Conservation (phyloP, 2,329 filamentous ascomycete genomes). For the Pseudocercospora musae region DNA sequence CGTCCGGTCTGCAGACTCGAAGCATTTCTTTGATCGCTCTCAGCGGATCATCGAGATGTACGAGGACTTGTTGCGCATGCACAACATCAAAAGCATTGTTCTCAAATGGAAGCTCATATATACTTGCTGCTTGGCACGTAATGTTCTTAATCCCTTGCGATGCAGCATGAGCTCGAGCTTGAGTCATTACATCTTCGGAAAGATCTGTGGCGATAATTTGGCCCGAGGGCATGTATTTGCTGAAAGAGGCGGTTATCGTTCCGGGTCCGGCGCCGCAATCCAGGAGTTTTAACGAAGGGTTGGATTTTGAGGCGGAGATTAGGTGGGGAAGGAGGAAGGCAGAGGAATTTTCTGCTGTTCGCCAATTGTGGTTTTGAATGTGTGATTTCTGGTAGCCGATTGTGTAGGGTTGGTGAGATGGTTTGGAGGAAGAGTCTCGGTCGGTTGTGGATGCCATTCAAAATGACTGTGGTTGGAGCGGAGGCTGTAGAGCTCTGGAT, state of each 20-base stretch:
- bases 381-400: slow-evolving; percentile 43
- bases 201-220: slow-evolving; percentile 46
- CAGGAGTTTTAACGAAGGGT: slow-evolving; percentile 38
- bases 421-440: not conserved
- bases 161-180: slow-evolving; percentile 39
- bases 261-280: slow-evolving; percentile 50
- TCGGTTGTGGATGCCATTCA: not conserved
- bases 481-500: not conserved
- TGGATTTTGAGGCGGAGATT: slow-evolving; percentile 17
- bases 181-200: slow-evolving; percentile 42
- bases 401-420: slow-evolving; percentile 32
- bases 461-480: not conserved
- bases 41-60: slow-evolving; percentile 54
- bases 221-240: slow-evolving; percentile 43
- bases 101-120: slow-evolving; percentile 38
- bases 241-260: slow-evolving; percentile 47
- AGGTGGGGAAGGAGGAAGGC: slow-evolving; percentile 35
- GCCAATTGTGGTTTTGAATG: slow-evolving; percentile 44
- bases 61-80: slow-evolving; percentile 57
- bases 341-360: slow-evolving; percentile 45
- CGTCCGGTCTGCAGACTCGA: slow-evolving; percentile 52
- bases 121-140: slow-evolving; percentile 37
- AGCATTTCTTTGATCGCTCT: slow-evolving; percentile 53
- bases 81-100: slow-evolving; percentile 58
- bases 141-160: slow-evolving; percentile 40